Evolutionary conservation across 2,329 filamentous ascomycete genomes (phyloP).

Genomic region (Botrytis fragariae): DNA sequence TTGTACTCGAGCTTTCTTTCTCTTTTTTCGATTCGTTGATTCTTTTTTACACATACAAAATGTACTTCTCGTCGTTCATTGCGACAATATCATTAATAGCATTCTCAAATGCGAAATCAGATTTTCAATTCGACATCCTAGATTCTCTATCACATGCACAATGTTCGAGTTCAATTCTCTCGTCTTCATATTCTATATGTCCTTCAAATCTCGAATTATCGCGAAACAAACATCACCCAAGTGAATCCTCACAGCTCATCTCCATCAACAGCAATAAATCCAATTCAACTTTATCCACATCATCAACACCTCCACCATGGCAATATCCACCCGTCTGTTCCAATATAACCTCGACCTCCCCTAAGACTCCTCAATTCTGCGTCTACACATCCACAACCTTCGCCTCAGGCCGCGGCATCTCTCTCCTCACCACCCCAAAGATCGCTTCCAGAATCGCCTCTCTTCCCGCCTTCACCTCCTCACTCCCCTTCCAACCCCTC

Average conservation of each 20-base stretch:
- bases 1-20: background rate
- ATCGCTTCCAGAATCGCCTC: constrained; percentile 27
- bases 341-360: background rate
- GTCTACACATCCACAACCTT: constrained; percentile 34
- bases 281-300: background rate
- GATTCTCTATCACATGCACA: background rate
- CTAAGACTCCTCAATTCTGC: constrained; percentile 25
- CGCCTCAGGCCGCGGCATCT: constrained; percentile 33
- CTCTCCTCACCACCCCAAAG: constrained; percentile 31
- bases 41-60: background rate
- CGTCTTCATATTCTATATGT: background rate
- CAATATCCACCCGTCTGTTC: background rate
- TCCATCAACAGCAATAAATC: background rate
- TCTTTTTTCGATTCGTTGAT: background rate
- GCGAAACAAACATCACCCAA: background rate
- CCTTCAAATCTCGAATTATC: background rate
- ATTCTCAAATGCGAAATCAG: background rate
- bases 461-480: constrained; percentile 27
- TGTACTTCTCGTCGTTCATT: background rate
- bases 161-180: background rate
- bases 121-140: background rate
- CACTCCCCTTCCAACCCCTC: background rate
- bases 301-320: background rate
- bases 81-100: background rate
- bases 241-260: background rate